phyloP scores from a whole-genome alignment of 148 eudicot species.

The Arbutus unedo region DNA sequence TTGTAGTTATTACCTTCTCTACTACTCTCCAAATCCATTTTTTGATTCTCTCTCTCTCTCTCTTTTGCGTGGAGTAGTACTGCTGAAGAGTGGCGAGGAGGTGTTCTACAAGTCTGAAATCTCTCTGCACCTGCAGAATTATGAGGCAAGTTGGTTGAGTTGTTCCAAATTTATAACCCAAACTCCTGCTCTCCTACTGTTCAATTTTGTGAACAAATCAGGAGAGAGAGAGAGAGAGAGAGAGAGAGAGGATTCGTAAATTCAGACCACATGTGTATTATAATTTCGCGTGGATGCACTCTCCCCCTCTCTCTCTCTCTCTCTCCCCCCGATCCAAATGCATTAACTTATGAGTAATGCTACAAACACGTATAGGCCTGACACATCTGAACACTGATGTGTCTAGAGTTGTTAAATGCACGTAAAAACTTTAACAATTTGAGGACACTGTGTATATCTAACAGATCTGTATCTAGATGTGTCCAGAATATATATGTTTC shows the following conservation, averaged over 20 bases:
- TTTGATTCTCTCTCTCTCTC: background rate
- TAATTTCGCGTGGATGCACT: background rate
- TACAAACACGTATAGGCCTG: too few species aligned
- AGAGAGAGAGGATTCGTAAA: background rate
- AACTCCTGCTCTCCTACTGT: background rate
- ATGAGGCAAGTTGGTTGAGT: background rate
- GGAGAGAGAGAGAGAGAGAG: background rate
- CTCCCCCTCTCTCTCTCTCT: too few species aligned
- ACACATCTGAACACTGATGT: too few species aligned
- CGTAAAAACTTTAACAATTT: too few species aligned
- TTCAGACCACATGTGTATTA: background rate
- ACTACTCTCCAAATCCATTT: constrained; percentile 34
- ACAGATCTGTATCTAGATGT: too few species aligned
- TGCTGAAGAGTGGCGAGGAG: background rate
- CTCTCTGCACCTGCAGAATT: constrained; percentile 2
- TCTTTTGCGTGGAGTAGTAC: background rate
- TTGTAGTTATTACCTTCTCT: constrained; percentile 18
- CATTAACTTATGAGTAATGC: too few species aligned
- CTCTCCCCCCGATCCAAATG: background rate
- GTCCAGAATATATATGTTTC: too few species aligned
- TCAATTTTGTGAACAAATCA: background rate
- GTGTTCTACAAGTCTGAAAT: background rate
- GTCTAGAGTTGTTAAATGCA: too few species aligned
- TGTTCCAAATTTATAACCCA: constrained; percentile 12
- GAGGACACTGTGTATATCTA: too few species aligned